These are phyloP conservation scores for Fraxinus floribunda DNA, from an alignment of 305 asterid species.

Conservation along the genomic window DNA sequence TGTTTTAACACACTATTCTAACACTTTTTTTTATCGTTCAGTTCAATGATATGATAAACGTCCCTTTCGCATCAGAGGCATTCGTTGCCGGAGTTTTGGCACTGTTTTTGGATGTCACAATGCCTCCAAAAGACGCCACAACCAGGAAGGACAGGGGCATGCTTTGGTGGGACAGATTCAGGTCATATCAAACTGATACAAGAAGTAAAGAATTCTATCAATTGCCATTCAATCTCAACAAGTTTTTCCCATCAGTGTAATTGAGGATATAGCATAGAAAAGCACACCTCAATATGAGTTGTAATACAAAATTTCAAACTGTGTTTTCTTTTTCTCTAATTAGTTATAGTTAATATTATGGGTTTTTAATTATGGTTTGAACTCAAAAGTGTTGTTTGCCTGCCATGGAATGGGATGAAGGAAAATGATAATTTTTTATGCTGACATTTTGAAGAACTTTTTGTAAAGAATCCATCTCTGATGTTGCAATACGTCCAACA, in stretches of 20 bases:
- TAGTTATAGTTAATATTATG: background rate
- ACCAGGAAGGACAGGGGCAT: constrained; percentile 77
- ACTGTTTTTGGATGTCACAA: constrained; percentile 53
- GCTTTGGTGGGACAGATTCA: constrained; percentile 91
- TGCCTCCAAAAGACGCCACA: constrained; percentile 61
- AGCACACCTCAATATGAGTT: constrained; percentile 14
- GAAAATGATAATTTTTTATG: background rate
- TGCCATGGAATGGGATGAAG: background rate
- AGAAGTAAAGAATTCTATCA: constrained; percentile 85
- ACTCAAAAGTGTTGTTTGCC: background rate
- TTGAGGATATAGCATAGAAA: background rate
- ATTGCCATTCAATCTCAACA: constrained; percentile 83
- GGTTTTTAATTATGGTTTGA: background rate
- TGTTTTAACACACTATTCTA: background rate
- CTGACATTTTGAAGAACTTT: background rate
- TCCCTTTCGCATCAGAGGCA: constrained; percentile 76
- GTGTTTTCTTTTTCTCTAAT: constrained; percentile 6
- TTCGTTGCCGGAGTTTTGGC: constrained; percentile 79
- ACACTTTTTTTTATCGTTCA: constrained; percentile 5
- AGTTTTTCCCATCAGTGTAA: constrained; percentile 83
- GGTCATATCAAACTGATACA: constrained; percentile 66
- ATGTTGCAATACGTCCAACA: constrained; percentile 1
- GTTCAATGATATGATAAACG: constrained; percentile 89
- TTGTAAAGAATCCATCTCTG: background rate
- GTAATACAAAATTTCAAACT: background rate